Conservation (phyloP, 305 asterid genomes). For the Stenogyne calaminthoides region DNA sequence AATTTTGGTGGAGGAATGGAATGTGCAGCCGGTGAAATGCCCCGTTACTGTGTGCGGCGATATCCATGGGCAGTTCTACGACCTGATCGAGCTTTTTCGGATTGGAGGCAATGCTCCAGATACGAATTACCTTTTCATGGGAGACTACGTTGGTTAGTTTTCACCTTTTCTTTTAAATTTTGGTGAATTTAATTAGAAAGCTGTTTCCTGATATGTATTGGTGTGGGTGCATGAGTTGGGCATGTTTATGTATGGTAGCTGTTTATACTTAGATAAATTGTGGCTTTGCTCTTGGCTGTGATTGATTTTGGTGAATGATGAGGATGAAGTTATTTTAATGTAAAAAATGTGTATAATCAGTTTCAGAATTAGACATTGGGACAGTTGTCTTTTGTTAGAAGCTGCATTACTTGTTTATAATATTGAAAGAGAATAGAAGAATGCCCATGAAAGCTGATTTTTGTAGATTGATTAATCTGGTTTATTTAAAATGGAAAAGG, state of each 20-base stretch:
- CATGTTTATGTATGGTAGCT: slow-evolving; percentile 22
- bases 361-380: slow-evolving; percentile 2
- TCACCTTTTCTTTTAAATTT: neutral
- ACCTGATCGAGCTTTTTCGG: slow-evolving; percentile 92
- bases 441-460: slow-evolving; percentile 23
- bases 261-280: slow-evolving; percentile 22
- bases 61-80: slow-evolving; percentile 96
- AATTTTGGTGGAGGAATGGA: slow-evolving; percentile 96
- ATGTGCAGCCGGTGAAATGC: slow-evolving; percentile 99
- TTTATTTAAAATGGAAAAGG: neutral
- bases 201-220: slow-evolving; percentile 35
- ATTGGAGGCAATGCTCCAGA: slow-evolving; percentile 96
- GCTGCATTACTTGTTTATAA: slow-evolving; percentile 3
- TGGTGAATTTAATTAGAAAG: slow-evolving; percentile 15
- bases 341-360: neutral
- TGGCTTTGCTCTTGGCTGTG: slow-evolving; percentile 22
- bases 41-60: slow-evolving; percentile 98
- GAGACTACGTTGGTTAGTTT: slow-evolving; percentile 93
- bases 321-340: slow-evolving; percentile 24
- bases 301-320: slow-evolving; percentile 27
- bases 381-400: slow-evolving; percentile 15
- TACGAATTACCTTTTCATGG: slow-evolving; percentile 98
- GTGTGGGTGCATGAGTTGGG: slow-evolving; percentile 23
- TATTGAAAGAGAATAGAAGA: neutral
- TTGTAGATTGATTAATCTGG: slow-evolving; percentile 19